Evolutionary conservation across 257 asterid genomes (phyloP).

Genomic region (Rhazya stricta): DNA sequence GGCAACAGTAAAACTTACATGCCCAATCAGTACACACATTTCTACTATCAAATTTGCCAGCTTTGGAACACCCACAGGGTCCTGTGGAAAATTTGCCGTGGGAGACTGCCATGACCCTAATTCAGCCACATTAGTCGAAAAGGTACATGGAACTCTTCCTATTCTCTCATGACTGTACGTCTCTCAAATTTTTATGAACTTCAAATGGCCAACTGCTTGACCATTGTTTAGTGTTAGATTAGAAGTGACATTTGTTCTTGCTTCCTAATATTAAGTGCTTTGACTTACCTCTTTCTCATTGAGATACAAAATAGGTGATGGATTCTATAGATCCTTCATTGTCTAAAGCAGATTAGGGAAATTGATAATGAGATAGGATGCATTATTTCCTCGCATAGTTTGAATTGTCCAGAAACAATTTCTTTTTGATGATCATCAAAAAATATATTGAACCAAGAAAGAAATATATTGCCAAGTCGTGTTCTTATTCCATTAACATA

Average conservation of each 20-base stretch:
- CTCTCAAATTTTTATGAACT: background rate
- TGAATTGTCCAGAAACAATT: background rate
- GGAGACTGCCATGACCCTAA: slow-evolving; percentile 58
- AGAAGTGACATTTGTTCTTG: background rate
- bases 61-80: slow-evolving; percentile 62
- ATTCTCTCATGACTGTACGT: background rate
- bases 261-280: background rate
- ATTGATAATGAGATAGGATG: background rate
- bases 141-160: slow-evolving; percentile 26
- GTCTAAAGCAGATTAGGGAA: background rate
- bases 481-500: background rate
- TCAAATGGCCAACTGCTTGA: background rate
- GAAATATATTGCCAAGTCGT: background rate
- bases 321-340: background rate
- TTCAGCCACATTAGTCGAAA: slow-evolving; percentile 38
- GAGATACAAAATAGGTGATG: background rate
- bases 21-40: slow-evolving; percentile 42
- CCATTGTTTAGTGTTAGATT: background rate
- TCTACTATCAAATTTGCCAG: slow-evolving; percentile 62
- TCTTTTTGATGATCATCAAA: background rate
- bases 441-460: background rate
- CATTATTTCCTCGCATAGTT: background rate
- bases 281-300: background rate
- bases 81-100: slow-evolving; percentile 50
- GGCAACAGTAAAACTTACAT: slow-evolving; percentile 40